Percentiles rank a stretch among this genome's conserved stretches.
Evolutionary conservation across 2,329 filamentous ascomycete species (phyloP).

Genomic region (Apiospora marii): DNA sequence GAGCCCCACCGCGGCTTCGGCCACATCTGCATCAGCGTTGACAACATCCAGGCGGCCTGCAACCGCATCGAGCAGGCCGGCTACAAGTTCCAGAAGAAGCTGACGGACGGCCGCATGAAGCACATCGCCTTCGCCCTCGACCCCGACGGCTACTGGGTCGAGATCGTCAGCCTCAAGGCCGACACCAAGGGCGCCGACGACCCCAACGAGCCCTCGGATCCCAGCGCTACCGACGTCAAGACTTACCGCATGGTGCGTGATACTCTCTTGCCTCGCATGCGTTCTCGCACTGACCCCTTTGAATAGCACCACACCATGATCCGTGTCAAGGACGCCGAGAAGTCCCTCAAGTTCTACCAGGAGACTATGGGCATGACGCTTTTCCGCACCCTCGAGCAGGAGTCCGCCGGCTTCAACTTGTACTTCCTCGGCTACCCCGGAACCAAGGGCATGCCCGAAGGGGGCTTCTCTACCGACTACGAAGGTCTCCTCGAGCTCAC

Average conservation of each 20-base stretch:
- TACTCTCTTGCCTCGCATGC: neutral
- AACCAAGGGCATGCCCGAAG: conserved; percentile 59
- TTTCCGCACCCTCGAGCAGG: conserved; percentile 74
- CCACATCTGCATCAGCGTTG: conserved; percentile 84
- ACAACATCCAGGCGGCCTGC: conserved; percentile 89
- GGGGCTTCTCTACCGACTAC: conserved; percentile 66
- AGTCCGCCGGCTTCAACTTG: conserved; percentile 80
- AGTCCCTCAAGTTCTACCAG: conserved; percentile 81
- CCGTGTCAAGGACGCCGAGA: conserved; percentile 82
- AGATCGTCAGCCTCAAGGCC: conserved; percentile 77
- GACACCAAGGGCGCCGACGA: conserved; percentile 57
- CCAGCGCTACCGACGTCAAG: conserved; percentile 69
- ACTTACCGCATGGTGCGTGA: conserved; percentile 74
- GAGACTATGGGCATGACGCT: conserved; percentile 90
- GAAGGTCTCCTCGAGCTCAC: conserved; percentile 92
- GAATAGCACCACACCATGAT: conserved; percentile 89
- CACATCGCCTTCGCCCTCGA: conserved; percentile 91
- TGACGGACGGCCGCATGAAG: conserved; percentile 86
- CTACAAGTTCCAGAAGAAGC: conserved; percentile 94
- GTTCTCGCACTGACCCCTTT: neutral
- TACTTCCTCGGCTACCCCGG: conserved; percentile 89
- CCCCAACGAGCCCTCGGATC: conserved; percentile 72
- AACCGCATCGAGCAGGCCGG: conserved; percentile 87
- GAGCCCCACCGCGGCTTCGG: conserved; percentile 87
- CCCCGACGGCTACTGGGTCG: conserved; percentile 88